Conservation (phyloP, 1,139 yeast species). For the Taphrina pruni region DNA sequence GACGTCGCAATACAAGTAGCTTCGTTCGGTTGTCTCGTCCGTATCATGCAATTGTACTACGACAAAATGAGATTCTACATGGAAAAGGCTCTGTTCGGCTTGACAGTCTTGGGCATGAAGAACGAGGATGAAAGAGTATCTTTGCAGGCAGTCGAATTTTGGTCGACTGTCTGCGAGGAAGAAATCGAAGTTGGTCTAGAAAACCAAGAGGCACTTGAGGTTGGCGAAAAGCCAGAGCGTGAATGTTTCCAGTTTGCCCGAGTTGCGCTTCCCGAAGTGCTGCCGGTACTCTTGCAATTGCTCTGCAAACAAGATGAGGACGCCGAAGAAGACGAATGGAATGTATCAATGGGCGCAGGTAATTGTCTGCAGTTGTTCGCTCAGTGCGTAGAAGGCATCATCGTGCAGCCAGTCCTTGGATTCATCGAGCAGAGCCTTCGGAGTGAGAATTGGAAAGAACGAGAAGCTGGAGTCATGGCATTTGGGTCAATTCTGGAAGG, state of each 20-base stretch:
- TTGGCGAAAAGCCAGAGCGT: slow-evolving; percentile 48
- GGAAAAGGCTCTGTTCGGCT: slow-evolving; percentile 93
- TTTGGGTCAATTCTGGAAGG: slow-evolving; percentile 97
- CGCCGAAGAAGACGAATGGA: slow-evolving; percentile 88
- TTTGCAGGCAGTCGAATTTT: slow-evolving; percentile 97
- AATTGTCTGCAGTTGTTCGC: slow-evolving; percentile 95
- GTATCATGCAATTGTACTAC: slow-evolving; percentile 89
- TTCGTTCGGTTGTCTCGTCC: slow-evolving; percentile 93
- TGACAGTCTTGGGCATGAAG: slow-evolving; percentile 92
- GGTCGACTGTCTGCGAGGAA: slow-evolving; percentile 97
- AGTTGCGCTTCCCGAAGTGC: slow-evolving; percentile 79
- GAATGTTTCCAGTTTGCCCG: slow-evolving; percentile 72
- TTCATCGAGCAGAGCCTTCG: slow-evolving; percentile 79
- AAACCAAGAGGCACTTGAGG: slow-evolving; percentile 59
- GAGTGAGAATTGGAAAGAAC: slow-evolving; percentile 73
- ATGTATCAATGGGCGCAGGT: slow-evolving; percentile 98
- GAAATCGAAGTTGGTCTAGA: slow-evolving; percentile 81
- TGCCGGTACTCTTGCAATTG: slow-evolving; percentile 80
- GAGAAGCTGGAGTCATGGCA: slow-evolving; percentile 99
- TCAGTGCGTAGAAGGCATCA: slow-evolving; percentile 82
- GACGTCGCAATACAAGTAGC: slow-evolving; percentile 85
- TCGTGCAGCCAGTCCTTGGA: slow-evolving; percentile 79
- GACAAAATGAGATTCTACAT: slow-evolving; percentile 88
- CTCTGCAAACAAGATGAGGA: slow-evolving; percentile 89
- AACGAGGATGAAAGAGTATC: slow-evolving; percentile 84